These are phyloP conservation scores for Komagataella pastoris DNA, from an alignment of 805 yeast species.

Conservation along the genomic window DNA sequence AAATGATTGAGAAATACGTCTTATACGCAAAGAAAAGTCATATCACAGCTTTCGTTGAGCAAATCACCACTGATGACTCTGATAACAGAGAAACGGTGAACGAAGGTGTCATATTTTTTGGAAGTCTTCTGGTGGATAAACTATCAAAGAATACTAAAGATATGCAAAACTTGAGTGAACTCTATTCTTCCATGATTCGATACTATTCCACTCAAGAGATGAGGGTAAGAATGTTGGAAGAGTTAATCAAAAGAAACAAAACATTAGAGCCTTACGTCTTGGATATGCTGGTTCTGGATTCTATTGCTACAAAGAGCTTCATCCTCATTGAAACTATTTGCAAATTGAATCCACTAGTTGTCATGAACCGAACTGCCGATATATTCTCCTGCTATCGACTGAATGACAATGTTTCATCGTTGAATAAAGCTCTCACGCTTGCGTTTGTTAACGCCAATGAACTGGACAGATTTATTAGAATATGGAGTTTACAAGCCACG, in stretches of 20 bases:
- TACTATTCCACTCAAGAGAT: not conserved
- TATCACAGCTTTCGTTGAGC: not conserved
- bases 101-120: not conserved
- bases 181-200: not conserved
- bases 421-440: not conserved
- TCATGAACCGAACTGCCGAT: not conserved
- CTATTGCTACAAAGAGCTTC: not conserved
- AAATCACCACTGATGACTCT: not conserved
- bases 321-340: not conserved
- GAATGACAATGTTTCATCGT: not conserved
- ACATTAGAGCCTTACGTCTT: not conserved
- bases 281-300: not conserved
- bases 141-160: not conserved
- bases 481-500: not conserved
- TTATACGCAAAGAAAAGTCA: not conserved
- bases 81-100: not conserved
- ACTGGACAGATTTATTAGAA: not conserved
- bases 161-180: not conserved
- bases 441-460: not conserved
- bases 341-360: not conserved
- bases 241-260: not conserved
- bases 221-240: not conserved
- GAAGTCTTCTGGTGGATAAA: not conserved
- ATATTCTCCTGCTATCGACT: not conserved
- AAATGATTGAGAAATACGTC: not conserved